Conservation (phyloP, 805 yeast genomes). For the Cyberlindnera veronae region DNA sequence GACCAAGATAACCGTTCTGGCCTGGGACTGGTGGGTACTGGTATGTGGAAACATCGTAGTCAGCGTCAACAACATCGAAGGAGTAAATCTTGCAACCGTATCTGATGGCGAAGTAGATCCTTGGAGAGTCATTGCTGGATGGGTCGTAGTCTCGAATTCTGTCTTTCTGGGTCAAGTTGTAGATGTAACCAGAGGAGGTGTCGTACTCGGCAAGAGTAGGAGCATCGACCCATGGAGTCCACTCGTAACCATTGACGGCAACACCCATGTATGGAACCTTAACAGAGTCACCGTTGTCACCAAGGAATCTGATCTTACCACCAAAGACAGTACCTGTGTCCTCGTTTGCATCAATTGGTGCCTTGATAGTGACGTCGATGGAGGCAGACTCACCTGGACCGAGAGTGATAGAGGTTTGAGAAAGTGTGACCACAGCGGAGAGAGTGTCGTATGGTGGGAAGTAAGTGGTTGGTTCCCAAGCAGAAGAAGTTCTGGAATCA, state of each 20-base stretch:
- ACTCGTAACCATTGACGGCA: conserved; percentile 8
- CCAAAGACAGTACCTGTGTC: conserved; percentile 8
- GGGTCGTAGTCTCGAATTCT: conserved; percentile 2
- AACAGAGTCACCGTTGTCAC: conserved; percentile 16
- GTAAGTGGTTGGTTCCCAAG: conserved; percentile 1
- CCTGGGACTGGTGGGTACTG: conserved; percentile 10
- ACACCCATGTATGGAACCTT: conserved; percentile 21
- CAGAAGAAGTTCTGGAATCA: conserved; percentile 4
- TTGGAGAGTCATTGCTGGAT: conserved; percentile 3
- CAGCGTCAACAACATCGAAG: conserved; percentile 15
- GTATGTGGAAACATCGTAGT: conserved; percentile 9
- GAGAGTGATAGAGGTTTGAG: conserved; percentile 5
- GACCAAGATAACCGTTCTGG: conserved; percentile 10
- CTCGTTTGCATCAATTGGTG: conserved; percentile 4
- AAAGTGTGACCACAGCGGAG: conserved; percentile 8
- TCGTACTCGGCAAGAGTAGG: conserved; percentile 11
- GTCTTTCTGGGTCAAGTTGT: conserved; percentile 6
- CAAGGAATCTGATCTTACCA: conserved; percentile 14
- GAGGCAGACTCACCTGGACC: conserved; percentile 15
- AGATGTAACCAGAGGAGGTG: neutral
- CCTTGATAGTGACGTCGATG: conserved; percentile 7
- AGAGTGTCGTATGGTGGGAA: conserved; percentile 8
- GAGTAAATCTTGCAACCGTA: conserved; percentile 10
- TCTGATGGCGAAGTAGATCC: conserved; percentile 6
- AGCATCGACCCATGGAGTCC: conserved; percentile 6